Evolutionary conservation across 371 early-diverging fungal genomes (phyloP).

Genomic region (Syncephalastrum sp.): DNA sequence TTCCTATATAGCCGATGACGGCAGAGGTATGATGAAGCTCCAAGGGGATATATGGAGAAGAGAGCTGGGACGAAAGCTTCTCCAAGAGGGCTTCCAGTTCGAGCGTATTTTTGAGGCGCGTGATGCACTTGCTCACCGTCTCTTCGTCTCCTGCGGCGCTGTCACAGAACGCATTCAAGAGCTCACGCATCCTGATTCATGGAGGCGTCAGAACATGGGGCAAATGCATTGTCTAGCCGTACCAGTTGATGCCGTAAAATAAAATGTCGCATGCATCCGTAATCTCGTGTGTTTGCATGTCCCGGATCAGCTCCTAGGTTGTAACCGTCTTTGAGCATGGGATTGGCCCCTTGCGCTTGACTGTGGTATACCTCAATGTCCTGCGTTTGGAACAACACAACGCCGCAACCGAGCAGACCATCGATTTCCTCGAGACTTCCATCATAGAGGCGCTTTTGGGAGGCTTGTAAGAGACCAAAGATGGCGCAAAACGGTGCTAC

Average conservation of each 20-base stretch:
- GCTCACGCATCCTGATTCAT: constrained; percentile 67
- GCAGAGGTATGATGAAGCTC: constrained; percentile 19
- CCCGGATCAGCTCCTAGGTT: constrained; percentile 5
- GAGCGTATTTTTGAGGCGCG: constrained; percentile 29
- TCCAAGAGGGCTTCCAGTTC: constrained; percentile 45
- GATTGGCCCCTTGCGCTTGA: too few species aligned
- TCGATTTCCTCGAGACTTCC: constrained; percentile 68
- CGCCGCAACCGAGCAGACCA: constrained; percentile 71
- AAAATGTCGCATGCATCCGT: constrained; percentile 49
- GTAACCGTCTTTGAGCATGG: background rate
- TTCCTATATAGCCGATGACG: too few species aligned
- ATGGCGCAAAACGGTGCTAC: constrained; percentile 65
- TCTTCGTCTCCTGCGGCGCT: constrained; percentile 30
- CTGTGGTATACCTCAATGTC: constrained; percentile 31
- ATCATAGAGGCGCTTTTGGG: constrained; percentile 58
- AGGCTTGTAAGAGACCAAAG: constrained; percentile 72
- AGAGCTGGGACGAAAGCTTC: constrained; percentile 29
- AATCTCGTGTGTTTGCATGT: constrained; percentile 22
- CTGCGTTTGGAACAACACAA: constrained; percentile 51
- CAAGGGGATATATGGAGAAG: constrained; percentile 44
- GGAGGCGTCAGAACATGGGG: background rate
- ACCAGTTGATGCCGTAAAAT: constrained; percentile 65
- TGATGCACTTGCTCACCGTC: constrained; percentile 25
- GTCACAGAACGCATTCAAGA: constrained; percentile 67
- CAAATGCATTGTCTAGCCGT: background rate